Evolutionary conservation across 495 filamentous ascomycete genomes (phyloP).

Genomic region (Neurospora discreta): DNA sequence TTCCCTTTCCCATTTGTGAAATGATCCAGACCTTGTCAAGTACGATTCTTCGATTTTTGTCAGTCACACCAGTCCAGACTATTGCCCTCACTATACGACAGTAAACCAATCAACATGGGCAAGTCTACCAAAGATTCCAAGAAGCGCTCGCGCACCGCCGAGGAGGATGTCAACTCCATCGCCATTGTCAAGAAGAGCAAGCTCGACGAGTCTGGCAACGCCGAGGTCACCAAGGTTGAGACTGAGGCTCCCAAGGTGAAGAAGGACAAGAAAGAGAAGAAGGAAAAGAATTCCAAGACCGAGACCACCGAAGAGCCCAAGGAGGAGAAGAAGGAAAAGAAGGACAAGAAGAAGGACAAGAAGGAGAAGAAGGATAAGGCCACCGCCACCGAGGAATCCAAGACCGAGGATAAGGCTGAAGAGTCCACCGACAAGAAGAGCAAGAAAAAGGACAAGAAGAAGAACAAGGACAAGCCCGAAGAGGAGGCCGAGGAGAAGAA

Average conservation of each 20-base stretch:
- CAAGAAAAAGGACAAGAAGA: conserved; percentile 17
- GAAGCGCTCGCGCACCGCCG: conserved; percentile 21
- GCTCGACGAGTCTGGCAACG: conserved; percentile 19
- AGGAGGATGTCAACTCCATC: conserved; percentile 17
- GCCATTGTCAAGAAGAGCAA: conserved; percentile 24
- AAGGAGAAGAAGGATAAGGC: conserved; percentile 33
- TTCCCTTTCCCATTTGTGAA: background rate
- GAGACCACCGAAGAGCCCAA: conserved; percentile 16
- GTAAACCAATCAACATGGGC: conserved; percentile 8
- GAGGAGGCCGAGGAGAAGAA: conserved; percentile 3
- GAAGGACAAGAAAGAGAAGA: conserved; percentile 25
- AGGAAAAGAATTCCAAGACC: conserved; percentile 18
- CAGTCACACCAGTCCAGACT: background rate
- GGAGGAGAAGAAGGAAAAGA: conserved; percentile 15
- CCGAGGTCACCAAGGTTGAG: conserved; percentile 31
- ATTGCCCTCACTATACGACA: background rate
- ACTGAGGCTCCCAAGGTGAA: conserved; percentile 19
- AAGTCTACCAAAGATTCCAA: conserved; percentile 15
- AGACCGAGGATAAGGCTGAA: conserved; percentile 13
- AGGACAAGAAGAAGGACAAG: conserved; percentile 36
- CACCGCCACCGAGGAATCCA: conserved; percentile 10
- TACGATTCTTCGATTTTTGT: background rate
- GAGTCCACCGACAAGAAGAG: conserved; percentile 24
- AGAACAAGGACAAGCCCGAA: conserved; percentile 7
- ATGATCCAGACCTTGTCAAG: background rate